Base-by-base conservation (phyloP, 257 asterid species). In the Galeopsis tetrahit region DNA sequence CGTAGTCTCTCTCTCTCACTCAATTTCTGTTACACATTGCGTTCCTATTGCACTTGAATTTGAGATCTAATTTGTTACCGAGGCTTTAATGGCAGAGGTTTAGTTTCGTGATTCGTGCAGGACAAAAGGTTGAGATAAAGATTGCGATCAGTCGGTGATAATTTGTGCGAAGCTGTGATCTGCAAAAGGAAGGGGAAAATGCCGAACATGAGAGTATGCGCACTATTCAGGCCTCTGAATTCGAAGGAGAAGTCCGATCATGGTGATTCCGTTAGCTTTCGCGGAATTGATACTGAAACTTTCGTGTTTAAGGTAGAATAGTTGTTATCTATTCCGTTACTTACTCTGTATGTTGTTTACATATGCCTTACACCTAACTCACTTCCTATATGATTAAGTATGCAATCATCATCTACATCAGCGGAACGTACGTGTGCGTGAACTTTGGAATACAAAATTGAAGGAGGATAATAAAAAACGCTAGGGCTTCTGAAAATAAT, bases 181-280 rank as follows among this genome's bases (percentile, higher is more conserved):
- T 61, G 61, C 44, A 33, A 10, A 68, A 75, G 65, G 73, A 69
- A 70, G 56, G 36, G 32, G 35, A 0, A 70, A 38, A 91, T 91
- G 96, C 82, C 90, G 70, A 80, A 80, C 69, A 78, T 91, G 13
- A 81, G 83, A 84, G 97, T 91, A 42, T 83, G 91, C 76, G 93
- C 88, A 33, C 84, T 88, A 49, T 91, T 91, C 84, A 83, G 97
- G 74, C 97, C 97, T 70, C 86, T 87, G 39, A 86, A 80, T 81
- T 53, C 82, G 34, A 91, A 86, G 83, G 97, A 91, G 55, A 85
- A 74, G 81, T 82, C 87, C 49, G 93, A 83, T 69, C 82, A 83
- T 4, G 89, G 96, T 10, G 92, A 86, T 75, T 52, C 71, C 66
- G 68, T 82, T 76, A 86, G 86, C 83, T 77, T 92, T 72, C 84